phyloP scores from a whole-genome alignment of 495 filamentous ascomycete species.

The Aspergillus biplanus region DNA sequence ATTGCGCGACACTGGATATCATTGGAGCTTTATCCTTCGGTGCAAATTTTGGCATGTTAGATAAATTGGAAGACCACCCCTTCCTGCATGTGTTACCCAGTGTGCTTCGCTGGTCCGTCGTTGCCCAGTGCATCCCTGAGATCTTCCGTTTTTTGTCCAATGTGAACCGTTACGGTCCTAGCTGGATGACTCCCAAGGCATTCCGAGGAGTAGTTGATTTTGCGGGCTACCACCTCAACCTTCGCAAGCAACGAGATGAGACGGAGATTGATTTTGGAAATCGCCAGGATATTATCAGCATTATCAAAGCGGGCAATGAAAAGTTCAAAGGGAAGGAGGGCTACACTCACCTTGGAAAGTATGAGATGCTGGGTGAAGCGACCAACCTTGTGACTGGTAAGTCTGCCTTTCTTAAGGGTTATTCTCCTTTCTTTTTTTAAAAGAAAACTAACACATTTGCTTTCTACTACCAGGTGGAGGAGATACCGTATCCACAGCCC shows the following conservation, averaged over 20 bases:
- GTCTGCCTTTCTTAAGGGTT: neutral
- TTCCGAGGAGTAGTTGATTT: constrained; percentile 9
- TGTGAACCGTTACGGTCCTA: constrained; percentile 5
- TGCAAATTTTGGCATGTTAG: constrained; percentile 17
- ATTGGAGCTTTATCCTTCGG: constrained; percentile 17
- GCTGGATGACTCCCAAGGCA: constrained; percentile 11
- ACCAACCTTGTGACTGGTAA: constrained; percentile 13
- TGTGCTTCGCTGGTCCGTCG: constrained; percentile 14
- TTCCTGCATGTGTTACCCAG: constrained; percentile 20
- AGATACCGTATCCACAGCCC: constrained; percentile 15
- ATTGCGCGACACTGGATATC: constrained; percentile 16
- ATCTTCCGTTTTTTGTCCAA: constrained; percentile 12
- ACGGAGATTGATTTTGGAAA: constrained; percentile 8
- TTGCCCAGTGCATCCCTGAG: constrained; percentile 12
- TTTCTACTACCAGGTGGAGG: neutral
- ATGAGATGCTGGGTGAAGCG: constrained; percentile 17
- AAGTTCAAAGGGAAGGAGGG: constrained; percentile 14
- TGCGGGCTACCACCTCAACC: constrained; percentile 11
- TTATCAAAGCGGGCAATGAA: constrained; percentile 11
- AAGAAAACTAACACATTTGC: neutral
- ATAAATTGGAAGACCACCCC: constrained; percentile 14
- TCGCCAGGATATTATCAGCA: constrained; percentile 13
- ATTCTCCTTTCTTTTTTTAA: neutral
- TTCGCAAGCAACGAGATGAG: constrained; percentile 3
- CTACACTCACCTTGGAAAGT: constrained; percentile 13